Evolutionary conservation across 2,329 filamentous ascomycete species (phyloP).

Genomic region (Dothideomycetidae sp.): DNA sequence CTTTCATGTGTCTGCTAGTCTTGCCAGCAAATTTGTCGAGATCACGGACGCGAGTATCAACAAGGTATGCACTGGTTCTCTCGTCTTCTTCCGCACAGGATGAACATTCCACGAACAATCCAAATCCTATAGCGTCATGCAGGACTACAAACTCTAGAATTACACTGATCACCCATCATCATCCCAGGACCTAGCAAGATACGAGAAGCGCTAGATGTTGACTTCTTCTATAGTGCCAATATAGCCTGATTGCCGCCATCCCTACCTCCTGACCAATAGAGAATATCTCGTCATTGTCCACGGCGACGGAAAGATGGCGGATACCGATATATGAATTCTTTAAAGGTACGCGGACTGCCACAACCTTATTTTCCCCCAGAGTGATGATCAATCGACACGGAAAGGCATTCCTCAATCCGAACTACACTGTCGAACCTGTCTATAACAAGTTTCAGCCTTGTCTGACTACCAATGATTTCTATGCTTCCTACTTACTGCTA

Average conservation of each 20-base stretch:
- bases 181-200: too few relatives aligned
- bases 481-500: constrained; percentile 1
- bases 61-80: not conserved
- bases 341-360: constrained; percentile 9
- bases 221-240: too few relatives aligned
- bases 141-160: constrained; percentile 40
- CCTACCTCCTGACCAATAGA: too few relatives aligned
- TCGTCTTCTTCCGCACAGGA: constrained; percentile 5
- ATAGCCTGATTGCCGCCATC: too few relatives aligned
- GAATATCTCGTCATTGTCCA: too few relatives aligned
- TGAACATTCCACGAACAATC: constrained; percentile 35
- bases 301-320: not conserved
- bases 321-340: not conserved
- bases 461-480: constrained; percentile 33
- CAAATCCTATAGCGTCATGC: constrained; percentile 41
- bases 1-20: not conserved
- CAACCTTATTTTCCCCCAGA: constrained; percentile 1
- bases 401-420: constrained; percentile 56
- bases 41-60: too few relatives aligned
- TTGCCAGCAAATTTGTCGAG: too few relatives aligned
- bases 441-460: constrained; percentile 53
- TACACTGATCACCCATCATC: constrained; percentile 42
- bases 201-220: too few relatives aligned
- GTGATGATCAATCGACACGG: constrained; percentile 49
- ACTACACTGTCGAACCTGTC: constrained; percentile 49